These are phyloP conservation scores for Pseudogymnoascus sp. DNA, from an alignment of 2,329 filamentous ascomycete genomes.

Conservation along the genomic window DNA sequence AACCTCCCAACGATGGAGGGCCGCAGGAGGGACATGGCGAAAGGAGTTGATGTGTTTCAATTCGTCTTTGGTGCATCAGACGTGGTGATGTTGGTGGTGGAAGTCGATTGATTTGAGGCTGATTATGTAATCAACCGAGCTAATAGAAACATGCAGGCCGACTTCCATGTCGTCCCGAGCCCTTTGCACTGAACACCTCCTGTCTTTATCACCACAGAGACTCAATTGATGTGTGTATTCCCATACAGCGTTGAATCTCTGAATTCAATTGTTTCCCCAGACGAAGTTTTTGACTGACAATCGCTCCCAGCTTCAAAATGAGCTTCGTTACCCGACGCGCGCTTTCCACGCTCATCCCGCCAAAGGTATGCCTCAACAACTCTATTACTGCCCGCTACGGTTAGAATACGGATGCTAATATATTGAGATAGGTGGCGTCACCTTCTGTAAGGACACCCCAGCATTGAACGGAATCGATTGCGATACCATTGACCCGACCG, in stretches of 20 bases:
- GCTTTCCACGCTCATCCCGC: slow-evolving; percentile 97
- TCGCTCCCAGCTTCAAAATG: slow-evolving; percentile 55
- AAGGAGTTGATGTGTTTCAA: slow-evolving; percentile 11
- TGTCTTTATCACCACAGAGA: slow-evolving; percentile 21
- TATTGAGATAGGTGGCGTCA: slow-evolving; percentile 26
- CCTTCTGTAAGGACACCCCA: slow-evolving; percentile 27
- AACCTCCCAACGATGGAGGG: slow-evolving; percentile 44
- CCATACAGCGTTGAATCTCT: neutral
- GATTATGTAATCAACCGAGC: slow-evolving; percentile 18
- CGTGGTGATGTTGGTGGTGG: slow-evolving; percentile 11
- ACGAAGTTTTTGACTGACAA: slow-evolving; percentile 24
- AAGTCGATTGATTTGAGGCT: slow-evolving; percentile 7
- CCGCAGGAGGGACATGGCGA: slow-evolving; percentile 60
- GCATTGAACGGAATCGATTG: neutral
- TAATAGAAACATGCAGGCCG: slow-evolving; percentile 10
- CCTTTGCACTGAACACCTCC: slow-evolving; percentile 15
- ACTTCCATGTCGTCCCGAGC: slow-evolving; percentile 14
- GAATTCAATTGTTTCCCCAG: neutral
- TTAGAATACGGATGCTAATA: slow-evolving; percentile 12
- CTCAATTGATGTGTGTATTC: slow-evolving; percentile 25
- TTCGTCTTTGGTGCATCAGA: slow-evolving; percentile 8
- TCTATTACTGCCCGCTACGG: neutral
- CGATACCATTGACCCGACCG: slow-evolving; percentile 6
- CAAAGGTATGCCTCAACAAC: slow-evolving; percentile 63
- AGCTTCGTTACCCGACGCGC: slow-evolving; percentile 84